phyloP scores from a whole-genome alignment of 805 yeast genomes.

The Candida nonsorbophila region DNA sequence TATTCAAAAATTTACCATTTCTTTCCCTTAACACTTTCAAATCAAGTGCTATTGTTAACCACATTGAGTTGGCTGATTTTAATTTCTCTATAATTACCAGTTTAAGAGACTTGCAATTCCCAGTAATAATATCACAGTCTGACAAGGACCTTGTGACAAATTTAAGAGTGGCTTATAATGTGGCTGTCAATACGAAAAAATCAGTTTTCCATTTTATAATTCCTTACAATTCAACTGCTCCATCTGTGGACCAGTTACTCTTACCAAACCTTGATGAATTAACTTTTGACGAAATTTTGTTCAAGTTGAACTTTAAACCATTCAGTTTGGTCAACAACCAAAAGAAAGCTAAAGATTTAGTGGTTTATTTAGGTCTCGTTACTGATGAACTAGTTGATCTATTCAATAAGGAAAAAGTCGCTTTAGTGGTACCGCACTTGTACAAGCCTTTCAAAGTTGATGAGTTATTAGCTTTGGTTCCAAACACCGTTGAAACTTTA shows the following conservation, averaged over 20 bases:
- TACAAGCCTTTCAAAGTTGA: constrained; percentile 69
- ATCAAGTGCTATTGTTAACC: constrained; percentile 47
- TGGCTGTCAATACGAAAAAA: constrained; percentile 42
- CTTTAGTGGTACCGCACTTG: constrained; percentile 53
- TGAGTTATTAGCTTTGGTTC: constrained; percentile 46
- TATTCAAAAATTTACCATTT: constrained; percentile 58
- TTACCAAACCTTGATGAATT: constrained; percentile 7
- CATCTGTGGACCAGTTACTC: constrained; percentile 1
- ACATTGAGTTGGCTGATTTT: constrained; percentile 49
- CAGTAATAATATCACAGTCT: constrained; percentile 63
- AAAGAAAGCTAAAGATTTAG: constrained; percentile 38
- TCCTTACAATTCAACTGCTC: constrained; percentile 14
- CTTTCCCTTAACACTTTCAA: constrained; percentile 37
- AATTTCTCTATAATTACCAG: constrained; percentile 72
- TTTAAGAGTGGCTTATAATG: constrained; percentile 53
- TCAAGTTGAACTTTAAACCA: constrained; percentile 19
- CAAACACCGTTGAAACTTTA: constrained; percentile 49
- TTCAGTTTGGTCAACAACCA: constrained; percentile 24
- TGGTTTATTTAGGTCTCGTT: constrained; percentile 62
- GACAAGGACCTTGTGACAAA: constrained; percentile 45
- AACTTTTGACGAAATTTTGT: constrained; percentile 16
- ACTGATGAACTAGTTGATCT: constrained; percentile 37
- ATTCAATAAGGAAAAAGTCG: constrained; percentile 31
- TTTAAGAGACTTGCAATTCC: constrained; percentile 62
- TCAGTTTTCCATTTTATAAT: constrained; percentile 73